Evolutionary conservation across 345 rosid genomes (phyloP).

Genomic region (Camelina laxa): DNA sequence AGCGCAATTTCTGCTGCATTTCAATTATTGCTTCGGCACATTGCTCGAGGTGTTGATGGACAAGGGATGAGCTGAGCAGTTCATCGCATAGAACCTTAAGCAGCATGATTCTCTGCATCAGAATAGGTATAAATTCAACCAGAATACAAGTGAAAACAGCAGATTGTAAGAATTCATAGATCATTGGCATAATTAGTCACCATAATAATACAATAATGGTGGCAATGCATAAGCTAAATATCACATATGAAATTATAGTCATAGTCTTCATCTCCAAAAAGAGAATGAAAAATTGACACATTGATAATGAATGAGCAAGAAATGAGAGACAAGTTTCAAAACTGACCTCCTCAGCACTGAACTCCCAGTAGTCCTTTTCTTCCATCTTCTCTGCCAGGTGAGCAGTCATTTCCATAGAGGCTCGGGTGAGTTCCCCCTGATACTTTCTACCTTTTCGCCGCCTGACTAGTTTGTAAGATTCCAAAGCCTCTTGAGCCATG

Average conservation of each 20-base stretch:
- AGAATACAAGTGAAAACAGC: constrained; percentile 22
- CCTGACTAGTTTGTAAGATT: constrained; percentile 52
- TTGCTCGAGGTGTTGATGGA: constrained; percentile 94
- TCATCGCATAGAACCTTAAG: constrained; percentile 91
- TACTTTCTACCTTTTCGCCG: constrained; percentile 56
- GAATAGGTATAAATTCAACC: constrained; percentile 25
- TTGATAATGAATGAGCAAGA: constrained; percentile 19
- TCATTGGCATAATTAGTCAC: constrained; percentile 4
- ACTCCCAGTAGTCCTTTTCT: constrained; percentile 89
- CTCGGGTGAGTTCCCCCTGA: constrained; percentile 74
- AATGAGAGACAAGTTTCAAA: constrained; percentile 8
- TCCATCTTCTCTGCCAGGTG: constrained; percentile 65
- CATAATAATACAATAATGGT: constrained; percentile 12
- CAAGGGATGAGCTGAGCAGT: constrained; percentile 74
- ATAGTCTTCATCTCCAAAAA: constrained; percentile 18
- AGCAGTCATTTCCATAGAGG: constrained; percentile 65
- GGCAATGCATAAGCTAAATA: constrained; percentile 23
- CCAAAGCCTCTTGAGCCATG: constrained; percentile 55
- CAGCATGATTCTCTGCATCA: constrained; percentile 79
- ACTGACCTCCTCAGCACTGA: constrained; percentile 80
- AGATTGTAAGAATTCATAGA: constrained; percentile 11
- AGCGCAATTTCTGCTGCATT: constrained; percentile 87
- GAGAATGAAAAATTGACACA: constrained; percentile 15
- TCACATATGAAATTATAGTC: constrained; percentile 23
- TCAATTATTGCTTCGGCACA: constrained; percentile 75